These are phyloP conservation scores for Brassica balearica DNA, from an alignment of 441 rosid genomes.

Conservation along the genomic window DNA sequence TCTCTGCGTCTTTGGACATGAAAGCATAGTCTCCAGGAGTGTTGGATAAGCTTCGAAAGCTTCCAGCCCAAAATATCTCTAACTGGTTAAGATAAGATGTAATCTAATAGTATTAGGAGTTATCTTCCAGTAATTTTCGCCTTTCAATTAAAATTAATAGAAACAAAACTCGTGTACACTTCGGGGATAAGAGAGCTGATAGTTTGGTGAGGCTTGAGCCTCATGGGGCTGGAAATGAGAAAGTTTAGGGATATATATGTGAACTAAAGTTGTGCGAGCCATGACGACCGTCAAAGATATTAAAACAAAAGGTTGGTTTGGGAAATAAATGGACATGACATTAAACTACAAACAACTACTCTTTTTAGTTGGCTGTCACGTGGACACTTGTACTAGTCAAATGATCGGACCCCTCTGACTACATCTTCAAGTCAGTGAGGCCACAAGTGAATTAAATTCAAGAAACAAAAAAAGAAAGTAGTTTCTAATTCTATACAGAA, in stretches of 20 bases:
- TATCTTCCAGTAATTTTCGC: too few species aligned
- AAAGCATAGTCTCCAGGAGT: too few species aligned
- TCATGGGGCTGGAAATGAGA: neutral
- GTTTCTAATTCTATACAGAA: neutral
- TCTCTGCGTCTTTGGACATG: conserved; percentile 61
- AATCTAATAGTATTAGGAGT: too few species aligned
- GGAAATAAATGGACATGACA: neutral
- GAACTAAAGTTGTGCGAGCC: neutral
- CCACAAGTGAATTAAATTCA: neutral
- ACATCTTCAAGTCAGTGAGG: neutral
- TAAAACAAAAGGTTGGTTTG: neutral
- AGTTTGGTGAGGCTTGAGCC: neutral
- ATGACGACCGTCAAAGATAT: neutral
- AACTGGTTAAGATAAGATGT: too few species aligned
- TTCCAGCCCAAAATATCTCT: too few species aligned
- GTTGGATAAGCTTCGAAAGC: too few species aligned
- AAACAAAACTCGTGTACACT: too few species aligned
- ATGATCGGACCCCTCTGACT: neutral
- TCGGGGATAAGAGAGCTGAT: neutral
- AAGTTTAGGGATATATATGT: neutral
- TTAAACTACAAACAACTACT: neutral
- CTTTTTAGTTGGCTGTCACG: neutral
- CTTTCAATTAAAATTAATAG: too few species aligned
- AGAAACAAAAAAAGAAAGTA: neutral
- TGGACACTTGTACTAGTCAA: neutral